Evolutionary conservation across 2,329 filamentous ascomycete genomes (phyloP), one percentile per base, ranked within the genome.

Genomic region (Aaosphaeria arxii): DNA sequence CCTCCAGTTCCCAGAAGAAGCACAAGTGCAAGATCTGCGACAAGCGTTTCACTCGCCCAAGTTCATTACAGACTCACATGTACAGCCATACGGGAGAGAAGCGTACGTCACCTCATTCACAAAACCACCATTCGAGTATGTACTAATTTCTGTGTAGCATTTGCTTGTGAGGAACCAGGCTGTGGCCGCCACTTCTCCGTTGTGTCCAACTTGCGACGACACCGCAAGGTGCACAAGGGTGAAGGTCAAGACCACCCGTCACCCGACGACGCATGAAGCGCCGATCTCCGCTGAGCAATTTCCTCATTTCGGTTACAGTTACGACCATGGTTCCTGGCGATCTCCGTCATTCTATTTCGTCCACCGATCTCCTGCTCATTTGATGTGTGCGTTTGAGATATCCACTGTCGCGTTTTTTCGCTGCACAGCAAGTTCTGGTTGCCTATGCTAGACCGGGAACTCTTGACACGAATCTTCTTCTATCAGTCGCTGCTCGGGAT

Each of bases 21-120:
- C 94, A 97, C 77, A 96, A 96, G 78, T 97, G 92, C 82, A 96
- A 96, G 76, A 89, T 97, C 51, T 97, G 92, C 77, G 92, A 96
- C 73, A 96, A 97, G 81, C 85, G 92, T 40, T 97, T 97, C 71
- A 96, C 92, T 2, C 83, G 92, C 46, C 92, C 92, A 1, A 96
- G 91, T 67, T 96, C 92, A 11, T 73, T 97, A 36, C 92, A 96
- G 69, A 97, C 92, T 31, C 92, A 97, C 69, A 96, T 96, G 88
- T 96, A 96, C 75, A 96, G 91, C 73, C 92, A 97, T 67, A 97
- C 92, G 47, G 92, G 92, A 67, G 92, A 97, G 73, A 97, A 97
- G 77, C 92, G 91, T 96, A 83, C 80, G 39, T 40, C 11, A 40
- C 85, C 17, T 30, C 40, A 7, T 17, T 24, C 17, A 3, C 17